phyloP scores from a whole-genome alignment of 345 rosid genomes.

The Anastatica hierochuntica region DNA sequence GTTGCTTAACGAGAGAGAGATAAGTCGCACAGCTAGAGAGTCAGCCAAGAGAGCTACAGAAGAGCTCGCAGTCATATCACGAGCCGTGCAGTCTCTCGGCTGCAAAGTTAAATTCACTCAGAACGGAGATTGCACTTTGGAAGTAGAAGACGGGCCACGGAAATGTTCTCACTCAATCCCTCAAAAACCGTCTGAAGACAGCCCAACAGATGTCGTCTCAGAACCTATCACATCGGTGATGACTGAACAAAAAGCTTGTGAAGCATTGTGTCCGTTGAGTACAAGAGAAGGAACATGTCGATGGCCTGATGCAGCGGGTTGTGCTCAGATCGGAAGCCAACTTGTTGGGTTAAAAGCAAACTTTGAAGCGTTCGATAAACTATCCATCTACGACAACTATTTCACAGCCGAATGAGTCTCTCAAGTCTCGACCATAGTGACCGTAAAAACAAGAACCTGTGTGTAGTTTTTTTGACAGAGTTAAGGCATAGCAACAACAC shows the following conservation, averaged over 20 bases:
- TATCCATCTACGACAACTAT: constrained; percentile 65
- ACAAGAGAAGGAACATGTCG: constrained; percentile 65
- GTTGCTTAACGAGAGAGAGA: constrained; percentile 50
- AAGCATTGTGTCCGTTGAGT: constrained; percentile 57
- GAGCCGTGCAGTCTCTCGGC: constrained; percentile 79
- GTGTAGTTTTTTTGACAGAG: constrained; percentile 14
- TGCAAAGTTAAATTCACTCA: constrained; percentile 70
- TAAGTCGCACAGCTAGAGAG: constrained; percentile 48
- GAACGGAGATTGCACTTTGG: constrained; percentile 48
- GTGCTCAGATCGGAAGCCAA: constrained; percentile 77
- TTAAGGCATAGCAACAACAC: constrained; percentile 17
- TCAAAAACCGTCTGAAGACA: constrained; percentile 26
- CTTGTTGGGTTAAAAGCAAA: constrained; percentile 75
- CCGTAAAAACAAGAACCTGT: background rate
- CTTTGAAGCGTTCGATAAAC: constrained; percentile 77
- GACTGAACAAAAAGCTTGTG: constrained; percentile 52
- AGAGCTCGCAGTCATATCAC: constrained; percentile 53
- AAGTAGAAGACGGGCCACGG: constrained; percentile 34
- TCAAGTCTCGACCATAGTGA: no score
- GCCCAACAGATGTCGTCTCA: no score
- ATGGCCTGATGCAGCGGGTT: constrained; percentile 91
- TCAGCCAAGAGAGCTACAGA: constrained; percentile 60
- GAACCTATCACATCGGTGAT: constrained; percentile 57
- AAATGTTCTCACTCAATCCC: constrained; percentile 30
- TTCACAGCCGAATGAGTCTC: constrained; percentile 53